phyloP scores from a whole-genome alignment of 495 filamentous ascomycete species.

The Aspergillus nidulans region DNA sequence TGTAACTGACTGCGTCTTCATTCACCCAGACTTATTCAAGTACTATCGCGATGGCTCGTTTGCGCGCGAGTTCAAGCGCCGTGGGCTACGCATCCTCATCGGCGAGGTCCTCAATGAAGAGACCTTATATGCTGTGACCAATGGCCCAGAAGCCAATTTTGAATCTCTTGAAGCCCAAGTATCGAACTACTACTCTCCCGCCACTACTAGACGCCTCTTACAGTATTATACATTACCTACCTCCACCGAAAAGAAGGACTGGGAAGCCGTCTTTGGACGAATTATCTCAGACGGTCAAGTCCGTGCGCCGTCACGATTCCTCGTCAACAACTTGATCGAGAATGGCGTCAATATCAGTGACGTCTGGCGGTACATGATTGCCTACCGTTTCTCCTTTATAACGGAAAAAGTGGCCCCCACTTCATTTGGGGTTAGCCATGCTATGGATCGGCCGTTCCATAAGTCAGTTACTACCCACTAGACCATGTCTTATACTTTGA shows the following conservation, averaged over 20 bases:
- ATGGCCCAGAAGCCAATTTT: constrained; percentile 29
- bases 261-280: constrained; percentile 40
- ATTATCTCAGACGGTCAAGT: constrained; percentile 49
- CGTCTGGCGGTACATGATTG: constrained; percentile 27
- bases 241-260: constrained; percentile 25
- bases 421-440: constrained; percentile 24
- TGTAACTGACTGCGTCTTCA: constrained; percentile 38
- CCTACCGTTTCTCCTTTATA: constrained; percentile 26
- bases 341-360: constrained; percentile 20
- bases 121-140: constrained; percentile 36
- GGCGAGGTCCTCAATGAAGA: constrained; percentile 47
- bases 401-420: constrained; percentile 21
- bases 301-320: constrained; percentile 25
- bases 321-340: constrained; percentile 17
- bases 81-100: constrained; percentile 39
- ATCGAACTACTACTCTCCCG: constrained; percentile 41
- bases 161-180: constrained; percentile 34
- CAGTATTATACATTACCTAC: constrained; percentile 31
- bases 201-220: constrained; percentile 29
- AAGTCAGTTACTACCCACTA: constrained; percentile 19
- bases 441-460: constrained; percentile 27
- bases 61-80: constrained; percentile 31
- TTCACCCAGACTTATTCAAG: constrained; percentile 32
- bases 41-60: constrained; percentile 40
- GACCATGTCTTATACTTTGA: background rate